Evolutionary conservation across 768 basidiomycete genomes (phyloP), one percentile per base, ranked within the genome.

Genomic region (Atractiella rhizophila): DNA sequence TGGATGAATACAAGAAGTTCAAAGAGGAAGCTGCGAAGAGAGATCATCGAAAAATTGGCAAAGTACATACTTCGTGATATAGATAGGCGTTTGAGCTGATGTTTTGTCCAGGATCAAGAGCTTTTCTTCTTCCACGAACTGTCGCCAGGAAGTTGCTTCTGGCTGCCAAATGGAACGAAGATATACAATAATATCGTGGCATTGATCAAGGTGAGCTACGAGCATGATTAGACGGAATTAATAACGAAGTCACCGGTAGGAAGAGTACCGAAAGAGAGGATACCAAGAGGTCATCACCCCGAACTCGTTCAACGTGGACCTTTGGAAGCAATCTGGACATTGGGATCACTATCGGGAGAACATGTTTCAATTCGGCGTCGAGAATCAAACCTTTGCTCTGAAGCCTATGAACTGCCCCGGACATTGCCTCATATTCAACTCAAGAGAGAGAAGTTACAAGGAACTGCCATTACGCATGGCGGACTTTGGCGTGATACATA

Each of bases 281-380:
- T 98, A 94, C 61, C 74, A 80, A 59, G 91, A 98, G 65, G 88
- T 98, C 48, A 91, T 91, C 50, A 82, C 91, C 5, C 91, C 91
- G 9, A 96, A 94, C 60, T 86, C 96, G 71, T 96, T 70, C 69
- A 72, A 88, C 66, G 68, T 71, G 44, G 88, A 94, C 58, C 68
- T 98, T 15, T 98, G 91, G 91, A 76, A 96, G 62, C 83, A 79
- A 1, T 94, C 88, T 0, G 91, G 91, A 2, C 91, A 94, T 57
- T 91, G 79, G 88, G 71, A 81, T 54, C 88, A 96, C 58, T 98
- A 94, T 20, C n/a, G 35, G 42, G 42, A 42, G 27, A 85, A 82
- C 61, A 98, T 98, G 91, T 98, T 96, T 63, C 59, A 66, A 33
- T 72, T 96, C 43, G 78, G 86, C 43, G 62, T 94, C 42, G 91